phyloP scores from a whole-genome alignment of 83 land plant genomes.

The Picea abies region DNA sequence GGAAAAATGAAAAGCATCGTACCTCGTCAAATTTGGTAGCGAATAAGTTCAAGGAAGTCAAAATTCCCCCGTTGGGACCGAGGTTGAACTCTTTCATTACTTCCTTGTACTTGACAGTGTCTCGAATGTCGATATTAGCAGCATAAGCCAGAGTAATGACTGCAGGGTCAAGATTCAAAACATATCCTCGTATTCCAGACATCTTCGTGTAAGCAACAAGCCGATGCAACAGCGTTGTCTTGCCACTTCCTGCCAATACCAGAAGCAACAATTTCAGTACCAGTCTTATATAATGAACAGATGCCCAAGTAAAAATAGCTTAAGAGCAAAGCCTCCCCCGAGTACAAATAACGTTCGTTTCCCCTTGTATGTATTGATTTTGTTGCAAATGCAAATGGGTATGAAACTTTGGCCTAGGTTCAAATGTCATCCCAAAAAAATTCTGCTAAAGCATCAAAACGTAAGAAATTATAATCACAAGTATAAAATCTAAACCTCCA shows the following conservation, averaged over 20 bases:
- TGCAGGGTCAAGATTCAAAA: constrained; percentile 96
- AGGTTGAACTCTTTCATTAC: constrained; percentile 99
- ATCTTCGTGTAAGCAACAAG: constrained; percentile 74
- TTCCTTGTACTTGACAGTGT: constrained; percentile 96
- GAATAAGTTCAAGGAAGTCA: constrained; percentile 95
- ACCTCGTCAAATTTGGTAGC: constrained; percentile 99
- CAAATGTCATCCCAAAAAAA: no score
- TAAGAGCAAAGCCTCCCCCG: not conserved
- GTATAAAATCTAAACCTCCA: not conserved
- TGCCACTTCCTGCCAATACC: constrained; percentile 85
- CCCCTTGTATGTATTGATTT: not conserved
- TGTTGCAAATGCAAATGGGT: not conserved
- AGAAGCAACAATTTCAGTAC: not conserved
- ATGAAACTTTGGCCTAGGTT: no score
- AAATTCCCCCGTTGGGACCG: constrained; percentile 98
- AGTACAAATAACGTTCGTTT: not conserved
- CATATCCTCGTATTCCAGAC: constrained; percentile 76
- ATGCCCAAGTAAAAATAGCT: not conserved
- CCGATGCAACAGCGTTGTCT: constrained; percentile 91
- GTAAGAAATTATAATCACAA: not conserved
- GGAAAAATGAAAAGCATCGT: not conserved
- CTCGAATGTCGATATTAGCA: constrained; percentile 98
- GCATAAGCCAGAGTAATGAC: constrained; percentile 88
- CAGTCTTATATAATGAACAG: not conserved
- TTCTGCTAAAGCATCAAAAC: no score